Evolutionary conservation across 2,329 filamentous ascomycete species (phyloP), one percentile per base, ranked within the genome.

Genomic region (Colletotrichum cereale): DNA sequence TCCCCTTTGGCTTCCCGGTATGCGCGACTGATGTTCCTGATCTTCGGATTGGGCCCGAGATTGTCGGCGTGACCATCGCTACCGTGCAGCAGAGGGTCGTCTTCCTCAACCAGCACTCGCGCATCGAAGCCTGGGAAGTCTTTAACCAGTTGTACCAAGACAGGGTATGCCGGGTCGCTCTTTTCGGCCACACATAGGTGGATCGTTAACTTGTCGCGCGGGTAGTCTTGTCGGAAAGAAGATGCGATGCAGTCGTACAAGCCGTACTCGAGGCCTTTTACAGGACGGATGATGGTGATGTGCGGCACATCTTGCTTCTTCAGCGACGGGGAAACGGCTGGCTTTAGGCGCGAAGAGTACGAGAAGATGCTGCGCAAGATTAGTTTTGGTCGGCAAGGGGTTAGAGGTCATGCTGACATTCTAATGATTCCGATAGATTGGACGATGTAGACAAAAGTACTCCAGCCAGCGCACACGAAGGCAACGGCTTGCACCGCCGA

Each of bases 1-100:
- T 98, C 95, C 1, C 93, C 92, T 74, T 92, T 91, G 2, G 95
- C 94, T 78, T 98, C 95, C 36, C 95, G 86, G 79, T 98, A 99
- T 2, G 94, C 95, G 53, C 94, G 89, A 79, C 95, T 98, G 86
- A 98, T 94, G 80, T 99, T 99, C 62, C 96, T 88, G 76, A 99
- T 97, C 85, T 99, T 99, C n/a, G 96, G 96, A 78, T 99, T 99
- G 1, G 96, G 96, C 0, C 97, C 97, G 67, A 98, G 86, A 67
- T 89, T 87, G 73, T 87, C 82, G 61, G 82, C 77, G 57, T 86
- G 82, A 64, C 86, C 86, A 14, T 82, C 81, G 40, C 84, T 77
- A 38, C 86, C 87, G 64, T 89, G 87, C 11, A 97, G 84, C 38
- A 90, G 80, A 0, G 92, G 90, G 79, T 97, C 95, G 71, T 97